Conservation (phyloP, 1,284 basidiomycete species). For the Fereydounia khargensis region DNA sequence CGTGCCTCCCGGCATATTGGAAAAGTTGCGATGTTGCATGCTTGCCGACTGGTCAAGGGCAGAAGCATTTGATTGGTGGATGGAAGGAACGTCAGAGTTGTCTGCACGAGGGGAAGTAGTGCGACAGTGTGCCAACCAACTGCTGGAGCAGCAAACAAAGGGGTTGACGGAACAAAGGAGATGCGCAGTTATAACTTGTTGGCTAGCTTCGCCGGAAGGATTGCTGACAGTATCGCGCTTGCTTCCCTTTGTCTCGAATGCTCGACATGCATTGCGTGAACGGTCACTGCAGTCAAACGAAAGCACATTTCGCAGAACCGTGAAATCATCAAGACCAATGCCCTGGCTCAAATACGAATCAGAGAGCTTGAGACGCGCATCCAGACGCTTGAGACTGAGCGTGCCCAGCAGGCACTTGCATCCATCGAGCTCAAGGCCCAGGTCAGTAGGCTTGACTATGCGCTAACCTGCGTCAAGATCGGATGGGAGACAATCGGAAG, state of each 20-base stretch:
- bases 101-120: too few species aligned
- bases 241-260: neutral
- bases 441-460: constrained; percentile 35
- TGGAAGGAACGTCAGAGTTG: too few species aligned
- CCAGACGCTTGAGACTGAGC: constrained; percentile 40
- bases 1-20: too few species aligned
- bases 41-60: too few species aligned
- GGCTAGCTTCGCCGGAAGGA: too few species aligned
- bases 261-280: neutral
- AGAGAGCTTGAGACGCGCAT: constrained; percentile 50
- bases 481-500: constrained; percentile 47
- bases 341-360: constrained; percentile 40
- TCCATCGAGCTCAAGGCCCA: constrained; percentile 20
- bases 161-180: too few species aligned
- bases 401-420: constrained; percentile 20
- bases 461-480: constrained; percentile 24
- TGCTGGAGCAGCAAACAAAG: too few species aligned
- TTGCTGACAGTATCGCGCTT: too few species aligned
- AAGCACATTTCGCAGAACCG: constrained; percentile 55
- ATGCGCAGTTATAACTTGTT: too few species aligned
- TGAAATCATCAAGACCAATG: constrained; percentile 53
- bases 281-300: constrained; percentile 24
- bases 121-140: too few species aligned
- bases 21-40: too few species aligned
- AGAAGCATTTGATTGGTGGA: too few species aligned